These are phyloP conservation scores for Nicotiana sylvestris DNA, from an alignment of 257 asterid genomes.

Conservation along the genomic window DNA sequence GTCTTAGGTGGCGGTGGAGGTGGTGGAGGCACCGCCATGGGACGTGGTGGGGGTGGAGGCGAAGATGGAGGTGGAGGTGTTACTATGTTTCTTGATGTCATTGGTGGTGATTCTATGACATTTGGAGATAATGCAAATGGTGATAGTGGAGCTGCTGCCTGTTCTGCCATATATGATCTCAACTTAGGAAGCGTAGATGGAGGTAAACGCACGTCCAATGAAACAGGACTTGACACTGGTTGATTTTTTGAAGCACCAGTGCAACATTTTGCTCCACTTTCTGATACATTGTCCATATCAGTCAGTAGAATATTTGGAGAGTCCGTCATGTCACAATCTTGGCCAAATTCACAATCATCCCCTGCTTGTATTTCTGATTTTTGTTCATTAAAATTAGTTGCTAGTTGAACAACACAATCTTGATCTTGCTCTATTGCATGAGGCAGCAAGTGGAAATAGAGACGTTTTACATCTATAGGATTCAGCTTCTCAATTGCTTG, in stretches of 20 bases:
- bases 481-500: slow-evolving; percentile 59
- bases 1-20: neutral
- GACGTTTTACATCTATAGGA: slow-evolving; percentile 72
- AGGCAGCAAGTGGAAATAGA: slow-evolving; percentile 66
- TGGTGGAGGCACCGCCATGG: neutral
- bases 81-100: slow-evolving; percentile 1
- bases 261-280: slow-evolving; percentile 13
- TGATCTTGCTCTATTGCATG: slow-evolving; percentile 45
- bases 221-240: slow-evolving; percentile 13
- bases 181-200: slow-evolving; percentile 24
- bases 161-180: slow-evolving; percentile 9
- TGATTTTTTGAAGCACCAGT: neutral
- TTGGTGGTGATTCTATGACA: slow-evolving; percentile 11
- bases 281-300: slow-evolving; percentile 16
- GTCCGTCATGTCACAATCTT: slow-evolving; percentile 14
- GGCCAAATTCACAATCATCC: neutral
- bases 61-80: slow-evolving; percentile 26
- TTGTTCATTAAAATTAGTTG: slow-evolving; percentile 12
- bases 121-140: neutral
- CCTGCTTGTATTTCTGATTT: slow-evolving; percentile 6
- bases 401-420: slow-evolving; percentile 22
- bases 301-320: slow-evolving; percentile 12
- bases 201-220: slow-evolving; percentile 22
- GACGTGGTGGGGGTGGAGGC: neutral
- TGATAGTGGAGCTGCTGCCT: neutral